These are phyloP conservation scores for Erodium chrysanthum DNA, from an alignment of 441 rosid species.

Conservation along the genomic window DNA sequence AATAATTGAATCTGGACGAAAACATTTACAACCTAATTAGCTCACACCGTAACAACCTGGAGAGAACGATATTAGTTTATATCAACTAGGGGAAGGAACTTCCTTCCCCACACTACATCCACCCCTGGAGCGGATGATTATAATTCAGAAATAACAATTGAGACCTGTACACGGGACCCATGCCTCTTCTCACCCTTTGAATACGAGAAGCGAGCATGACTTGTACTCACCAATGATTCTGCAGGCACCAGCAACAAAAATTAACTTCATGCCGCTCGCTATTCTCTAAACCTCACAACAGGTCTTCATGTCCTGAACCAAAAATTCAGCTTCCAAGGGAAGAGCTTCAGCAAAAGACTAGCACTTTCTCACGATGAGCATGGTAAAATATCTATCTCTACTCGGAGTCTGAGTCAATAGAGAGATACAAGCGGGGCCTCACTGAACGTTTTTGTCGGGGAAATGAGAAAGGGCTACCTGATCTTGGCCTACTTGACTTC, in stretches of 20 bases:
- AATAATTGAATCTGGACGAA: slow-evolving; percentile 20
- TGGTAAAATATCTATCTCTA: slow-evolving; percentile 21
- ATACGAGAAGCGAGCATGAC: too few species aligned
- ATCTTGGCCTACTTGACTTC: slow-evolving; percentile 59
- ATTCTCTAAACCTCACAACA: neutral
- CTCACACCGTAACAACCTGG: slow-evolving; percentile 15
- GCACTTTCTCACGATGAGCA: neutral
- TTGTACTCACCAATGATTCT: slow-evolving; percentile 26
- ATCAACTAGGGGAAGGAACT: too few species aligned
- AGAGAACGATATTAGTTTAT: neutral
- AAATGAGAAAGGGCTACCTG: slow-evolving; percentile 60
- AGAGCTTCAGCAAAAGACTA: neutral
- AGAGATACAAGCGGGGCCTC: slow-evolving; percentile 58
- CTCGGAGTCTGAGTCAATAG: slow-evolving; percentile 76
- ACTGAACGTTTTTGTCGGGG: slow-evolving; percentile 89
- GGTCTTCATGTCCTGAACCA: neutral
- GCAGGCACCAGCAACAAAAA: slow-evolving; percentile 21
- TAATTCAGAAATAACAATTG: slow-evolving; percentile 18
- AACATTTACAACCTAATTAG: slow-evolving; percentile 32
- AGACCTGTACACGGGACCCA: slow-evolving; percentile 35
- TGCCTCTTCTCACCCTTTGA: too few species aligned
- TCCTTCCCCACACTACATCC: too few species aligned
- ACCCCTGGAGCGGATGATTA: neutral
- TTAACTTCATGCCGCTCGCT: neutral
- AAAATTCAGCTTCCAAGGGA: neutral